Percentiles rank a stretch among this genome's conserved stretches.
Conservation (phyloP, 192 early-diverging fungal genomes). For the Umbelopsis sp. region DNA sequence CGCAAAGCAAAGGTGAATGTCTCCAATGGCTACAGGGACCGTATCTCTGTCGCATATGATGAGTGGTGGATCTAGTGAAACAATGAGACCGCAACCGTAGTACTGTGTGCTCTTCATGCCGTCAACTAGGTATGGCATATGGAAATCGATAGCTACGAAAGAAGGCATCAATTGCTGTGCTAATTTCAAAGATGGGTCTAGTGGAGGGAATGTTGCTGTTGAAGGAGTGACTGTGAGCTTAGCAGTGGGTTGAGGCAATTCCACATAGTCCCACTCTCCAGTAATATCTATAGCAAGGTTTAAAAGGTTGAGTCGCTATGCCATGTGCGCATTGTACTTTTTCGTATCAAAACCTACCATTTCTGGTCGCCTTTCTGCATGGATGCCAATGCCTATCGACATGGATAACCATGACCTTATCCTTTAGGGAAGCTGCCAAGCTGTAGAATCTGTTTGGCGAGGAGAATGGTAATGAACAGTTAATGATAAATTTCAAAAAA, state of each 20-base stretch:
- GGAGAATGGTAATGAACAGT: no score
- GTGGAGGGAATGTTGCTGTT: slow-evolving; percentile 71
- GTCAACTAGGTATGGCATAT: slow-evolving; percentile 77
- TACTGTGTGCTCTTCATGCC: slow-evolving; percentile 64
- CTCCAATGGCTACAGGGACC: slow-evolving; percentile 73
- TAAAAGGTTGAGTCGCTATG: no score
- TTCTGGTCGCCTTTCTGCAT: slow-evolving; percentile 75
- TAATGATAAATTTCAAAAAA: no score
- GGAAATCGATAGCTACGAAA: slow-evolving; percentile 76
- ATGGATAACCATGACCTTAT: slow-evolving; percentile 77
- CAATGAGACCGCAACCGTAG: slow-evolving; percentile 74
- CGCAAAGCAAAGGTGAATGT: slow-evolving; percentile 78
- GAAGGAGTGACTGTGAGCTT: slow-evolving; percentile 50
- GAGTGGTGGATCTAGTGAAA: slow-evolving; percentile 76
- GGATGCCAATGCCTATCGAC: slow-evolving; percentile 85
- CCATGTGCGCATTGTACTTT: no score
- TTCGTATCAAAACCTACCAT: slow-evolving; percentile 47
- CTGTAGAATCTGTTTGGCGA: slow-evolving; percentile 65
- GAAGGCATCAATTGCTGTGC: slow-evolving; percentile 78
- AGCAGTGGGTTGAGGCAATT: slow-evolving; percentile 60
- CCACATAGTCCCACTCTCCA: slow-evolving; percentile 79
- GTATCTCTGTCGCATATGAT: slow-evolving; percentile 82
- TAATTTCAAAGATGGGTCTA: slow-evolving; percentile 72
- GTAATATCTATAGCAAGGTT: slow-evolving; percentile 47
- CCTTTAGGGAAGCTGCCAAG: slow-evolving; percentile 75